phyloP scores from a whole-genome alignment of 1,284 basidiomycete species.

The Taiwanofungus camphoratus region DNA sequence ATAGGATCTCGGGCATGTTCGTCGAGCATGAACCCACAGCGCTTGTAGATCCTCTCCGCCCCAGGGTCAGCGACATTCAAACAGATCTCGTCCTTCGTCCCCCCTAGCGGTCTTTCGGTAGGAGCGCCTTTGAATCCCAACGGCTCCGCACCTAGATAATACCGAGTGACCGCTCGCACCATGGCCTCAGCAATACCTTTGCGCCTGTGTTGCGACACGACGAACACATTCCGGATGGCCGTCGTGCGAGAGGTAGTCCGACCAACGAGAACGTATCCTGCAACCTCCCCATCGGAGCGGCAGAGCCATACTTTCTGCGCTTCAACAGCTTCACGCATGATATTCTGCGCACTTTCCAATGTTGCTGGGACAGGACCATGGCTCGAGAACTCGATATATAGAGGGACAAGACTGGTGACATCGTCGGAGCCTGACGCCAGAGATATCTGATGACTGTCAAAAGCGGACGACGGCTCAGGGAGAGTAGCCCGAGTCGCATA shows the following conservation, averaged over 20 bases:
- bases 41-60: slow-evolving; percentile 1
- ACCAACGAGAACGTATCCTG: slow-evolving; percentile 15
- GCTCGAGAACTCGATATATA: slow-evolving; percentile 15
- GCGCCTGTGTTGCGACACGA: slow-evolving; percentile 15
- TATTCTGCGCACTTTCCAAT: slow-evolving; percentile 5
- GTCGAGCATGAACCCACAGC: slow-evolving; percentile 6
- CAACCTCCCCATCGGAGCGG: slow-evolving; percentile 8
- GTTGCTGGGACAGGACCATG: slow-evolving; percentile 5
- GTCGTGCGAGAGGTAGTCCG: slow-evolving; percentile 17
- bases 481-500: slow-evolving; percentile 18
- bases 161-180: slow-evolving; percentile 16
- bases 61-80: slow-evolving; percentile 2
- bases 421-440: slow-evolving; percentile 9
- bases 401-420: slow-evolving; percentile 12
- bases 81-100: slow-evolving; percentile 11
- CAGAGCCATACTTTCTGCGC: slow-evolving; percentile 14
- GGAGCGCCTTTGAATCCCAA: slow-evolving; percentile 13
- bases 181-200: slow-evolving; percentile 21
- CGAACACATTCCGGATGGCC: slow-evolving; percentile 22
- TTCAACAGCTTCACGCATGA: slow-evolving; percentile 7
- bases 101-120: slow-evolving; percentile 4
- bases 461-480: slow-evolving; percentile 5
- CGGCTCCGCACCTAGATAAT: slow-evolving; percentile 16
- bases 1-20: slow-evolving; percentile 1
- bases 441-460: slow-evolving; percentile 6